Conservation (phyloP, 805 yeast species). For the Pachysolen tannophilus region DNA sequence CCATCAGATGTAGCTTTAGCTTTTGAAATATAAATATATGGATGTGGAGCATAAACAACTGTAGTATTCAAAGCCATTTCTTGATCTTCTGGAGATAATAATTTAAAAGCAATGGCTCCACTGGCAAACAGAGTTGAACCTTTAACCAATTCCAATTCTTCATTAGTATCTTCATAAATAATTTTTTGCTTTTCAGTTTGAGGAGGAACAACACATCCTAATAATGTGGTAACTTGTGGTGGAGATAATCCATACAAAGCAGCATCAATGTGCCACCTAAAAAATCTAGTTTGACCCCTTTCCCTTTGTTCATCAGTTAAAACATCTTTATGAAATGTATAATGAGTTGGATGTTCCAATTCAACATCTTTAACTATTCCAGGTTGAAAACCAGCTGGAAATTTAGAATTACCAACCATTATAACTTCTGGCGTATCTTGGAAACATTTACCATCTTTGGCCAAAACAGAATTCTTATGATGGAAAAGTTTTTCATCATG, state of each 20-base stretch:
- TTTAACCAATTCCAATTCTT: constrained; percentile 57
- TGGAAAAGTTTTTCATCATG: constrained; percentile 71
- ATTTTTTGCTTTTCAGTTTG: constrained; percentile 54
- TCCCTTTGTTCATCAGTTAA: constrained; percentile 58
- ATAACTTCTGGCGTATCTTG: constrained; percentile 86
- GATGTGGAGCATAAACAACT: constrained; percentile 88
- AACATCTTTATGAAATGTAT: constrained; percentile 64
- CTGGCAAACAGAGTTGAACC: constrained; percentile 89
- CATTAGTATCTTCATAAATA: constrained; percentile 58
- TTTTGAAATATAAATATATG: constrained; percentile 75
- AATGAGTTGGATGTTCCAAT: constrained; percentile 80
- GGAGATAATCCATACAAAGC: constrained; percentile 83
- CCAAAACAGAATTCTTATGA: constrained; percentile 57
- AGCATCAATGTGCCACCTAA: constrained; percentile 92
- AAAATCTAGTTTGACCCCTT: constrained; percentile 65
- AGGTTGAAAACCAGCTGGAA: constrained; percentile 46
- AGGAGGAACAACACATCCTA: constrained; percentile 78
- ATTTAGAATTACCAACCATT: constrained; percentile 76
- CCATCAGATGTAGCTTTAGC: constrained; percentile 84
- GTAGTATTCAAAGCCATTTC: constrained; percentile 68
- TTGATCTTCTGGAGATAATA: constrained; percentile 62
- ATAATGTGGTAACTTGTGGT: constrained; percentile 76
- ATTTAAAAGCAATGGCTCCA: constrained; percentile 71
- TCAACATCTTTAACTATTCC: constrained; percentile 32
- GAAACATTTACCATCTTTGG: constrained; percentile 73